A percentile compares a stretch with the other conserved stretches of the same genome.
These are phyloP conservation scores for Erodium chrysanthum DNA, from an alignment of 441 rosid genomes.

Conservation along the genomic window DNA sequence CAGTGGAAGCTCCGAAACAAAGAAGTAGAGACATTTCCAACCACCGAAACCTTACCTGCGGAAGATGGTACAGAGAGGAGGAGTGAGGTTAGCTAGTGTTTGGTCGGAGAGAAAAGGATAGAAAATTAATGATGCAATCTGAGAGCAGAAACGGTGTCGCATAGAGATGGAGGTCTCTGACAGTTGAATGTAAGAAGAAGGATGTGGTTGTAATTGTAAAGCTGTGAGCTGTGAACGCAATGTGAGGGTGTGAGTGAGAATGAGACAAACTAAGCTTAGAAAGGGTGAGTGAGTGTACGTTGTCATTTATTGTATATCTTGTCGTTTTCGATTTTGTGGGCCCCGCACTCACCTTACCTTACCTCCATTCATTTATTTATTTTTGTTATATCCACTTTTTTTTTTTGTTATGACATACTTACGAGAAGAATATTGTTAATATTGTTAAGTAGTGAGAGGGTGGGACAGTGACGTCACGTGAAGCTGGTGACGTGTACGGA, in stretches of 20 bases:
- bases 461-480: background rate
- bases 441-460: too few species aligned
- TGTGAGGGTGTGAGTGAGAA: background rate
- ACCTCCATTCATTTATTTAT: background rate
- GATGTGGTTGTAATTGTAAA: background rate
- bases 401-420: too few species aligned
- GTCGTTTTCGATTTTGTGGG: background rate
- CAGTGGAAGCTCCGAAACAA: background rate
- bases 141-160: background rate
- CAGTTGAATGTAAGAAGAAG: background rate
- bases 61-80: background rate
- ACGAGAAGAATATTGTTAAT: too few species aligned
- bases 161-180: background rate
- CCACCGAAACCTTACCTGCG: background rate
- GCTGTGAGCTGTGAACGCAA: constrained; percentile 1
- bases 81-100: background rate
- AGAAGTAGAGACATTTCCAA: background rate
- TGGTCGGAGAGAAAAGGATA: background rate
- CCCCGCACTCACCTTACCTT: background rate
- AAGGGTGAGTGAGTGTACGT: background rate
- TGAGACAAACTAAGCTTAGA: background rate
- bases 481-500: background rate
- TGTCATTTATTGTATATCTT: background rate
- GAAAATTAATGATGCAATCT: background rate
- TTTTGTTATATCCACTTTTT: constrained; percentile 77